A percentile compares a stretch with the other conserved stretches of the same genome.
These are phyloP conservation scores for Eucalyptus brandiana DNA, from an alignment of 345 rosid genomes.

Conservation along the genomic window DNA sequence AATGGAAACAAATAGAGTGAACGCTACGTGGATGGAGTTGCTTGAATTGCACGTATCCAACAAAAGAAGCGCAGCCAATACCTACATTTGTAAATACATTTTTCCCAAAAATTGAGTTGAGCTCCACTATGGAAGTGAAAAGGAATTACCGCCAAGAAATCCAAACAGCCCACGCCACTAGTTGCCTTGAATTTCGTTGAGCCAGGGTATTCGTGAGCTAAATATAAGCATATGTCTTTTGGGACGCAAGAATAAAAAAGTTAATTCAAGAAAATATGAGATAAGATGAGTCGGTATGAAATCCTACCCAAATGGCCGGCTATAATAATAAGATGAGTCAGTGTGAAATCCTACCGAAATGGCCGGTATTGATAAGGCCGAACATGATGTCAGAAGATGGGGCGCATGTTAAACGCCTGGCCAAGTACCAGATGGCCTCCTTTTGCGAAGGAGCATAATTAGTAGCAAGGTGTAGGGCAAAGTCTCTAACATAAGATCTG, in stretches of 20 bases:
- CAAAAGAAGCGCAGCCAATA: neutral
- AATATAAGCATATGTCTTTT: neutral
- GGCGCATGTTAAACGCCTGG: neutral
- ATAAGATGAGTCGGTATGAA: neutral
- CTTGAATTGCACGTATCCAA: neutral
- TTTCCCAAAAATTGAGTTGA: neutral
- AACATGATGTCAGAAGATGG: rapidly evolving
- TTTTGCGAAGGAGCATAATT: neutral
- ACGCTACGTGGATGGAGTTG: neutral
- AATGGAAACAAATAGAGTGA: neutral
- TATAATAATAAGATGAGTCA: too few relatives aligned
- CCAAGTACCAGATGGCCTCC: neutral
- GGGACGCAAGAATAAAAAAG: neutral
- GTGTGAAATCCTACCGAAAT: too few relatives aligned
- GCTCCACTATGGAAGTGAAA: neutral
- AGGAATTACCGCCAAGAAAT: neutral
- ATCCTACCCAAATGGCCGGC: neutral
- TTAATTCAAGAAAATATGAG: neutral
- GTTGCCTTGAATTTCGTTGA: rapidly evolving
- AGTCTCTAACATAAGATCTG: rapidly evolving
- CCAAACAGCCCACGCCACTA: neutral
- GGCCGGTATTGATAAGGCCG: rapidly evolving
- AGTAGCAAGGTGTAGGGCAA: neutral
- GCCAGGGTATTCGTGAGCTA: neutral
- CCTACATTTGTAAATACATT: neutral